Evolutionary conservation across 169 alveolate species (phyloP), one percentile per base, ranked within the genome.

Genomic region (Plasmodium vivax): DNA sequence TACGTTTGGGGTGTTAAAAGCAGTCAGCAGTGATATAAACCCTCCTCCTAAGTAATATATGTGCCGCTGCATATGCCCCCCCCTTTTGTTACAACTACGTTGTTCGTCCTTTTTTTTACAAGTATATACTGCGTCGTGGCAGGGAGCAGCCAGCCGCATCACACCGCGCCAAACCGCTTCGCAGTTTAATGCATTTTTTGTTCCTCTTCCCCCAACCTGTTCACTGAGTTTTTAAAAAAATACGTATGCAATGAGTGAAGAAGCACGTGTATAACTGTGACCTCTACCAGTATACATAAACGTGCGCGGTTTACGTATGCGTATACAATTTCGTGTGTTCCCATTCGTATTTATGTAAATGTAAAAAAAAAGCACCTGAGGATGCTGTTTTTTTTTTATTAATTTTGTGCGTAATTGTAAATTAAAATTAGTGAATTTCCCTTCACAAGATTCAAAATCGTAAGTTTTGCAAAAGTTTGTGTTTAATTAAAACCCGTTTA

Each of bases 21-120:
- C 54, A 84, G 23, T 72, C 34, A 84, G 23, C 82, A 84, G 14
- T 68, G 54, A 30, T 83, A 72, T 84, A 84, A 71, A 84, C 54
- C 73, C 23, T 7, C 27, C 62, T 8, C 23, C 62, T 51, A 51
- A 14, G 62, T 51, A 51, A 51, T 82, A 45, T 51, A 32, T 51
- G 41, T 12, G 12, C 83, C 43, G 14, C 38, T 30, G 14, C n/a
- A 68, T 68, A 62, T 68, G 74, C 68, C 43, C 38, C 43, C 38
- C 19, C 27, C 71, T 30, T 38, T 32, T 56, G 56, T 41, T 54
- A 30, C 54, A 30, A 83, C 43, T 56, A 54, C 68, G 16, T 83
- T 83, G 68, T 83, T 58, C 45, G 10, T 54, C 41, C 43, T 82
- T 51, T 82, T 41, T 82, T 16, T 47, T 47, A 51, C 27, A 51